Evolutionary conservation across 345 rosid species (phyloP).

Genomic region (Lumnitzera racemosa): DNA sequence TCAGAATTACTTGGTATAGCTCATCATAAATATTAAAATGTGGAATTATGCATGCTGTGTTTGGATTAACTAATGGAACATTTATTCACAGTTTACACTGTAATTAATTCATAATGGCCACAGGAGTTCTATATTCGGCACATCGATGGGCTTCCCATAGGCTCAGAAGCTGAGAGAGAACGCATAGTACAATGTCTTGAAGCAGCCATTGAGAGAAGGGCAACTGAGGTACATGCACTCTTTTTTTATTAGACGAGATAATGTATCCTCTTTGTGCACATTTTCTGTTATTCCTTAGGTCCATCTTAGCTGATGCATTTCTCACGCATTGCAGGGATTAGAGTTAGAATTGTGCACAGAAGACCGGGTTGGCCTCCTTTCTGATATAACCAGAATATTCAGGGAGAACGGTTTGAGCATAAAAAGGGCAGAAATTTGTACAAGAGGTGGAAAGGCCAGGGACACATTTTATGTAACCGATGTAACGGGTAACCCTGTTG

Average conservation of each 20-base stretch:
- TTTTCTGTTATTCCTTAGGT: no score
- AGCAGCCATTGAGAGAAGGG: slow-evolving; percentile 77
- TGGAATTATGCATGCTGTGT: neutral
- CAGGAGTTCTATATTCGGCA: slow-evolving; percentile 81
- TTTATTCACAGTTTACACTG: neutral
- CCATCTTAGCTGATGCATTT: neutral
- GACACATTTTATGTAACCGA: slow-evolving; percentile 50
- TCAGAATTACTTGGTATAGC: neutral
- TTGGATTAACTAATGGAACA: neutral
- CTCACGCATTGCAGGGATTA: slow-evolving; percentile 32
- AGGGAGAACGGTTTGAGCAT: slow-evolving; percentile 49
- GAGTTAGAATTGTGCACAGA: slow-evolving; percentile 45
- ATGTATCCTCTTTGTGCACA: no score
- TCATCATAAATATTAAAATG: neutral
- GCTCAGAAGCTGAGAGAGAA: slow-evolving; percentile 72
- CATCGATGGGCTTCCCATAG: slow-evolving; percentile 64
- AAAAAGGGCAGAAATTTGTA: slow-evolving; percentile 49
- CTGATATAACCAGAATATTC: slow-evolving; percentile 47
- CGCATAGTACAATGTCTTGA: slow-evolving; percentile 68
- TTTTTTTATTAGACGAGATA: neutral
- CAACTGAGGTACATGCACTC: slow-evolving; percentile 42
- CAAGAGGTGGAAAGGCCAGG: slow-evolving; percentile 33
- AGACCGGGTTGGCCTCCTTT: slow-evolving; percentile 49
- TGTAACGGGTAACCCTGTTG: slow-evolving; percentile 38
- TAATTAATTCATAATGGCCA: slow-evolving; percentile 2